Evolutionary conservation across 2,329 filamentous ascomycete species (phyloP).

Genomic region (Scedosporium aurantiacum): DNA sequence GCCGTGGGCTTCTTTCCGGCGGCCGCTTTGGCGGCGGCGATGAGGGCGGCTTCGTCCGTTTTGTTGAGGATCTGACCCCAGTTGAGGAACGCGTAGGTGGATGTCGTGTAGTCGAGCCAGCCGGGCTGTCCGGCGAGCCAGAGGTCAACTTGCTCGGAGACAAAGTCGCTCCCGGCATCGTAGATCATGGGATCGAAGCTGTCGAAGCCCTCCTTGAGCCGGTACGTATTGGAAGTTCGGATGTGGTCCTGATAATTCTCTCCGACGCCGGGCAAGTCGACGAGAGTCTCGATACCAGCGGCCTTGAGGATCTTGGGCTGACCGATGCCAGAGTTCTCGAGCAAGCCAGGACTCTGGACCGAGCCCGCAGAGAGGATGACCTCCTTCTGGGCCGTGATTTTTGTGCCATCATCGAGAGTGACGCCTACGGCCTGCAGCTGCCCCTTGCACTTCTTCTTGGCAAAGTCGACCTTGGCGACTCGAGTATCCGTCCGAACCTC

Average conservation of each 20-base stretch:
- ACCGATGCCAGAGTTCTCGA: conserved; percentile 24
- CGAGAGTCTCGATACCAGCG: conserved; percentile 26
- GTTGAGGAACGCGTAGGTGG: conserved; percentile 28
- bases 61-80: conserved; percentile 26
- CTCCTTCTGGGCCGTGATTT: conserved; percentile 27
- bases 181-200: conserved; percentile 17
- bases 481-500: conserved; percentile 21
- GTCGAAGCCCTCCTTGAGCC: conserved; percentile 24
- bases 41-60: conserved; percentile 15
- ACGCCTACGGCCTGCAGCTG: conserved; percentile 19
- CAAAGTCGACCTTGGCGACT: conserved; percentile 15
- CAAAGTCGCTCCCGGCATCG: conserved; percentile 14
- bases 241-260: conserved; percentile 38
- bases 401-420: conserved; percentile 25
- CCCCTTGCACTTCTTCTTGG: not conserved
- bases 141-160: not conserved
- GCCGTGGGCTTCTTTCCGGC: conserved; percentile 17
- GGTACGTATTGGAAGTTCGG: conserved; percentile 16
- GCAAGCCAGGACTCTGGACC: conserved; percentile 14
- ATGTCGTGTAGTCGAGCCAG: conserved; percentile 27
- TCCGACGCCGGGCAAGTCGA: conserved; percentile 32
- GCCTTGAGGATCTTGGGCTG: conserved; percentile 20
- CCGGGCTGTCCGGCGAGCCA: conserved; percentile 15
- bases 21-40: conserved; percentile 21
- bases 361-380: conserved; percentile 12